A percentile compares a stretch with the other conserved stretches of the same genome.
Conservation (phyloP, 306 rosid genomes). For the Albizia julibrissin region DNA sequence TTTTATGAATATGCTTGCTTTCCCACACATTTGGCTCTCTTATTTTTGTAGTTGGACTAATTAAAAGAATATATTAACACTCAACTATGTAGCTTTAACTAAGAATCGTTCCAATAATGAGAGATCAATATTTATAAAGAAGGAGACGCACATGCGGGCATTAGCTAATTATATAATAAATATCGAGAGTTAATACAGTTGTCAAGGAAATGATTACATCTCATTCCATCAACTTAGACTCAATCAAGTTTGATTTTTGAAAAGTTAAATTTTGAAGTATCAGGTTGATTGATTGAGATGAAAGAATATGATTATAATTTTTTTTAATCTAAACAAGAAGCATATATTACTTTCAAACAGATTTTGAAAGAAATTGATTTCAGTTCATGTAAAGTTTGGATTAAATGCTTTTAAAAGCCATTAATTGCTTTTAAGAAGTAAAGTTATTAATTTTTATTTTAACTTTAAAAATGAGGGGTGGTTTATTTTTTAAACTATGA, state of each 20-base stretch:
- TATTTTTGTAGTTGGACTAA: conserved; percentile 18
- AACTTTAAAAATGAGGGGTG: neutral
- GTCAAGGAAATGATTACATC: conserved; percentile 18
- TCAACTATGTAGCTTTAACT: neutral
- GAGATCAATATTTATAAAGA: conserved; percentile 39
- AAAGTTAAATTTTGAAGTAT: neutral
- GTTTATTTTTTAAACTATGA: too few relatives aligned
- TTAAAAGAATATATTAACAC: conserved; percentile 15
- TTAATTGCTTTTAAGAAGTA: neutral
- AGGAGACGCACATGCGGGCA: conserved; percentile 48
- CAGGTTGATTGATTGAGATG: neutral
- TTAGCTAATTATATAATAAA: conserved; percentile 41
- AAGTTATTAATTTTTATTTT: neutral
- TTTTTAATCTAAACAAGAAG: neutral
- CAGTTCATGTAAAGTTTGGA: neutral
- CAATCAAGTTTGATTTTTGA: neutral
- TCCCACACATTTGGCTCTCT: conserved; percentile 32
- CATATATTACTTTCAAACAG: neutral
- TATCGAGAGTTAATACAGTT: neutral
- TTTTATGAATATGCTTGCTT: conserved; percentile 19
- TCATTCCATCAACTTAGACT: neutral
- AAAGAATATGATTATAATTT: conserved; percentile 26
- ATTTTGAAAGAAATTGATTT: neutral
- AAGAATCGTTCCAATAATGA: conserved; percentile 11
- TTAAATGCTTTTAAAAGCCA: neutral